Base-by-base conservation (phyloP, 768 basidiomycete species). In the Naematelia aurantialba region DNA sequence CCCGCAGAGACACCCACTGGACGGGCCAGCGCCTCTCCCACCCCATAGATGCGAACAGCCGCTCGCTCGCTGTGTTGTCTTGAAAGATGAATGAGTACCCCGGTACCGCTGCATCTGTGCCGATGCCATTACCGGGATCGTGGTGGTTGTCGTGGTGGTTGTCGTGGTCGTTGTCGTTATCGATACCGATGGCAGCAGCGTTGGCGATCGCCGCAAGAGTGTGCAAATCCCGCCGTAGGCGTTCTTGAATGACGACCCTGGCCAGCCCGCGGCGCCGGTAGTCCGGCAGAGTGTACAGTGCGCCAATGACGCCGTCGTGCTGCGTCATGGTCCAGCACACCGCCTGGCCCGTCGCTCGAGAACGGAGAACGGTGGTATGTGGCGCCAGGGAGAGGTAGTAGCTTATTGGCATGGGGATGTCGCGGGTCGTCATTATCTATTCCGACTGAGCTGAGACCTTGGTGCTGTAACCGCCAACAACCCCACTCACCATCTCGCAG, bases 21-120 rank as follows among this genome's bases (percentile, higher is more conserved):
- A 31, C 58, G 14, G 22, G 26, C 58, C 58, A 59, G 3, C 44
- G n/a, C 45, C 45, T 53, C 52, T 45, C 21, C 58, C 58, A 59
- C 14, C 58, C 58, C 58, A 59, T 53, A 2, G 39, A 25, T 22
- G 19, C 52, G 44, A 51, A 59, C 17, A 59, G 45, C 4, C 13
- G 34, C 45, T 31, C 52, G 45, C 39, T 45, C 3, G 31, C 58
- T 27, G 24, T 26, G 29, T 59, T 59, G 3, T 52, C 58, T 25
- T 30, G 17, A 26, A 30, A 22, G 12, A 59, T 51, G 19, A 44
- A 59, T 3, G 46, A 51, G 27, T 45, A 47, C 2, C 58, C 58
- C n/a, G n/a, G n/a, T n/a, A n/a, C n/a, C n/a, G n/a, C n/a, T n/a
- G n/a, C n/a, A n/a, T n/a, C n/a, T n/a, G n/a, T n/a, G n/a, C n/a